Evolutionary conservation across 176 grass and related monocot genomes (phyloP).

Genomic region (Oryza meridionalis): DNA sequence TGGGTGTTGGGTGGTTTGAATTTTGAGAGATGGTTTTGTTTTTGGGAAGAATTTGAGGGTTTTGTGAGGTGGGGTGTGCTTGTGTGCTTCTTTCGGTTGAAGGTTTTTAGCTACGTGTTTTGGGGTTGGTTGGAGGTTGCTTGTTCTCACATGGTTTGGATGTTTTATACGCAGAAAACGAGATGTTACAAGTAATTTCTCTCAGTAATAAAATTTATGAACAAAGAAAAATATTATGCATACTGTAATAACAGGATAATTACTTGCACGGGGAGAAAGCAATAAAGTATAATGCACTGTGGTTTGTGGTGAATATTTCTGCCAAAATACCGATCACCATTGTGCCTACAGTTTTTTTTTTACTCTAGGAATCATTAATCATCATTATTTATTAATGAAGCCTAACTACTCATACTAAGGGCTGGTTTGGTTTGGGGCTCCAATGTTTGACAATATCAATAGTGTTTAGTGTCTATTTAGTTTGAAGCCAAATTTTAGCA

Average conservation of each 20-base stretch:
- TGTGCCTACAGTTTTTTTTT: neutral
- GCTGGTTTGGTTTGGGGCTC: too few relatives aligned
- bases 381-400: too few relatives aligned
- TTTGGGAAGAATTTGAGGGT: conserved; percentile 40
- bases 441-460: too few relatives aligned
- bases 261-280: neutral
- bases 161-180: neutral
- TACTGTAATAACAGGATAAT: neutral
- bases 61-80: neutral
- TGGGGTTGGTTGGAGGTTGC: neutral
- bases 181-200: neutral
- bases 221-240: too few relatives aligned
- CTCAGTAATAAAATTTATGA: neutral
- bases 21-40: neutral
- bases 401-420: too few relatives aligned
- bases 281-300: neutral
- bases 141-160: neutral
- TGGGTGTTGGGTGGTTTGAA: conserved; percentile 22
- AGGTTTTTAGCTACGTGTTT: too few relatives aligned
- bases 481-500: too few relatives aligned
- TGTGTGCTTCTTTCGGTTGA: neutral
- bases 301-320: neutral
- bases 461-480: too few relatives aligned
- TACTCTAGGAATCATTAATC: too few relatives aligned
- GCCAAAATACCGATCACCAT: neutral